These are phyloP conservation scores for Rubus parviflorus DNA, from an alignment of 306 rosid genomes.

Conservation along the genomic window DNA sequence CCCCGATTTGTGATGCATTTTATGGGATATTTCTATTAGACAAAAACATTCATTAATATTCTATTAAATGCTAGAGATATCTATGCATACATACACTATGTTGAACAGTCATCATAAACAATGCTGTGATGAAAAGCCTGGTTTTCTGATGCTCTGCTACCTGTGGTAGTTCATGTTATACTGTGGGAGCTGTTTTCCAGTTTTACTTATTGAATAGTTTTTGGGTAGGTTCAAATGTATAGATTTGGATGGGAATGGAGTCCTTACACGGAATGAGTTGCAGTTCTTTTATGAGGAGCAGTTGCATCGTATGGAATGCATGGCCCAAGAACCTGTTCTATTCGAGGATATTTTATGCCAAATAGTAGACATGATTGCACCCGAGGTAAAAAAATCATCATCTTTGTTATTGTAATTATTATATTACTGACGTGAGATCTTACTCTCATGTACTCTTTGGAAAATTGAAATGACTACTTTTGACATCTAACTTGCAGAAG, in stretches of 20 bases:
- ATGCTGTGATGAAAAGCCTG: background rate
- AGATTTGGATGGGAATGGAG: constrained; percentile 96
- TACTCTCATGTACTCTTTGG: constrained; percentile 19
- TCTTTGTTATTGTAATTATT: background rate
- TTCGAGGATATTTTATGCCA: constrained; percentile 97
- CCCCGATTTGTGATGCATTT: background rate
- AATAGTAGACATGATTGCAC: constrained; percentile 89
- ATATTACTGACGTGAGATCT: background rate
- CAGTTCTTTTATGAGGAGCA: constrained; percentile 99
- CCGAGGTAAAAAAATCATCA: constrained; percentile 51
- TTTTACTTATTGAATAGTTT: constrained; percentile 18
- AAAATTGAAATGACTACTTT: background rate
- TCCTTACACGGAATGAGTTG: constrained; percentile 83
- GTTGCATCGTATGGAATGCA: constrained; percentile 98
- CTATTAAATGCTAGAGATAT: background rate
- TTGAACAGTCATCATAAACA: background rate
- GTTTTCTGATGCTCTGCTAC: background rate
- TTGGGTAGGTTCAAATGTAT: constrained; percentile 87
- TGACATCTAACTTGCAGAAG: constrained; percentile 50
- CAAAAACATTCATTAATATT: background rate
- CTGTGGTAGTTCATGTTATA: background rate
- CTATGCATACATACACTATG: background rate
- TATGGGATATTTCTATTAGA: background rate
- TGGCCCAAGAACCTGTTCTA: constrained; percentile 97
- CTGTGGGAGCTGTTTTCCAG: constrained; percentile 1